phyloP scores from a whole-genome alignment of 805 yeast genomes.

The Kockiozyma suomiensis region DNA sequence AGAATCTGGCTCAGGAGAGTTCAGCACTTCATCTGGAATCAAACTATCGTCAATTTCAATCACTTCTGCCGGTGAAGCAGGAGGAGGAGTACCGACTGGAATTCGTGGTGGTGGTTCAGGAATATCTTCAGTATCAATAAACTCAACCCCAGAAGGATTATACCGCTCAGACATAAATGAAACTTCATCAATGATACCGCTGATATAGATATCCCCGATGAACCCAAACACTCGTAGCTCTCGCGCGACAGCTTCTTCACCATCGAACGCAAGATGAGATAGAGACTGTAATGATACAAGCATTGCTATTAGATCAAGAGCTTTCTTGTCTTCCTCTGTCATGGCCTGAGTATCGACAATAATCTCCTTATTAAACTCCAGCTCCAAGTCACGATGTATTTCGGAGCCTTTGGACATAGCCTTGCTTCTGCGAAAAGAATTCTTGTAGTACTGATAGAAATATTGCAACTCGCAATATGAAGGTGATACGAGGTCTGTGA shows the following conservation, averaged over 20 bases:
- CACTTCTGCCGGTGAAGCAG: no score
- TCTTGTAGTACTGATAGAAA: conserved; percentile 25
- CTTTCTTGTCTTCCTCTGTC: conserved; percentile 22
- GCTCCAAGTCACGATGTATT: conserved; percentile 28
- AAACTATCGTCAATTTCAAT: neutral
- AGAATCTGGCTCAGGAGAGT: neutral
- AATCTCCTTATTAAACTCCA: conserved; percentile 1
- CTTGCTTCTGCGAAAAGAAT: conserved; percentile 9
- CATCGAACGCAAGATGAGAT: conserved; percentile 9
- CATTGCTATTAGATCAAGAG: conserved; percentile 18
- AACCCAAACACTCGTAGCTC: conserved; percentile 32
- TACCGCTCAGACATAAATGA: conserved; percentile 16
- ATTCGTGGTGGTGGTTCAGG: neutral
- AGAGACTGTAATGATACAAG: conserved; percentile 19
- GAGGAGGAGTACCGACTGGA: neutral
- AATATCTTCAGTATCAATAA: conserved; percentile 7
- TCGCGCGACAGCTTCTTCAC: conserved; percentile 5
- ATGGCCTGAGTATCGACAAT: neutral
- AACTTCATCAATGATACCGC: conserved; percentile 34
- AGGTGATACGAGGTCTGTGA: conserved; percentile 28
- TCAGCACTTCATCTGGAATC: neutral
- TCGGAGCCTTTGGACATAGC: conserved; percentile 27
- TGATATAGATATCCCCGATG: conserved; percentile 21
- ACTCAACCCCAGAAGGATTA: conserved; percentile 19
- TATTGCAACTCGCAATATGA: conserved; percentile 33